Base-by-base conservation (phyloP, 495 filamentous ascomycete species). In the Elasticomyces elasticus region DNA sequence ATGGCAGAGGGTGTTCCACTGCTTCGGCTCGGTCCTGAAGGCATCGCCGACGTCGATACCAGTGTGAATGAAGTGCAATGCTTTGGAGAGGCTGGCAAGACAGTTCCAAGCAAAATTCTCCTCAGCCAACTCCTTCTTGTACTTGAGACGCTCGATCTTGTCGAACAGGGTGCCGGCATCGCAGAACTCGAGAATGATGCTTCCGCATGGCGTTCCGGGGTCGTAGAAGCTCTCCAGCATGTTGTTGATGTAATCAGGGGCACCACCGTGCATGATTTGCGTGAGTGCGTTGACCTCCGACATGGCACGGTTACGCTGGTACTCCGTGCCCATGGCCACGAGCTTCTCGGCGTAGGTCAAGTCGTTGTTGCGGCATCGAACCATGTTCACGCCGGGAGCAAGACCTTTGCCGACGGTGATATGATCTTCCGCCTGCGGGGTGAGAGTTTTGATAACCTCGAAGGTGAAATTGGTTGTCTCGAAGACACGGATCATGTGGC, bases 1-100 rank as follows among this genome's bases (percentile, higher is more conserved):
- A 40, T 64, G 62, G 43, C 58, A 51, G 28, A 64, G 27, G 4
- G 55, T 46, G 40, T 63, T 58, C 62, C 60, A 64, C 30, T 44
- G 17, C 20, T 33, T 46, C 11, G 22, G 30, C 24, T 24, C 5
- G 1, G 28, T 24, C 13, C 1, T 26, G 46, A 49, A 12, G 0
- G 37, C 6, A n/a, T 31, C 20, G 30, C 26, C 33, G 20, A 59
- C 41, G 25, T 37, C 49, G 22, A 61, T 17, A 11, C 63, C 63
- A 15, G 52, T 48, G 20, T 65, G 63, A n/a, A 20, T 38, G 43
- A 60, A 58, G 26, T 13, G 33, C 13, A 63, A 10, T 5, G 61
- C 63, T n/a, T 30, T 54, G 13, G 35, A 26, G 9, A 63, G 40
- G 20, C 52, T 19, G 2, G 25, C 46, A 15, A 63, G 20, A n/a